These are phyloP conservation scores for Amylocarpus encephaloides DNA, from an alignment of 2,329 filamentous ascomycete genomes.

Conservation along the genomic window DNA sequence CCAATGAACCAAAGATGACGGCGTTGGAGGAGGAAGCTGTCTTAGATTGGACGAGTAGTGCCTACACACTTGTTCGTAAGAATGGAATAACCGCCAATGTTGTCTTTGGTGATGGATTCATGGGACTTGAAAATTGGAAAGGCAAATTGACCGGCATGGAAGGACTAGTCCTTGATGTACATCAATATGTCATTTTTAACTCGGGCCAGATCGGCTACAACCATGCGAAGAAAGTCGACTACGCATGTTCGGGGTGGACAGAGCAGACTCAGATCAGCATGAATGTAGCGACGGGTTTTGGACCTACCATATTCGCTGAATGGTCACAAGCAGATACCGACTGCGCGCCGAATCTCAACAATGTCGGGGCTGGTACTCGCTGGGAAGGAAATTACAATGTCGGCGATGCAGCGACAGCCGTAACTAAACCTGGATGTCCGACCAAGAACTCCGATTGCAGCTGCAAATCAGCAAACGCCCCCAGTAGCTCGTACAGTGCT, in stretches of 20 bases:
- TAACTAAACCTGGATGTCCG: constrained; percentile 70
- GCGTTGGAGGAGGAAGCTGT: constrained; percentile 59
- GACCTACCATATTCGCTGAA: constrained; percentile 90
- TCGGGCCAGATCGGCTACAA: constrained; percentile 73
- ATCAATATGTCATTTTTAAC: constrained; percentile 99
- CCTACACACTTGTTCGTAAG: constrained; percentile 63
- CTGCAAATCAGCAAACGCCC: constrained; percentile 71
- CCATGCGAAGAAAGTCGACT: constrained; percentile 77
- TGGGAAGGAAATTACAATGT: constrained; percentile 85
- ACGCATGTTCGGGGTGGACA: constrained; percentile 84
- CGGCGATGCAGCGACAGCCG: constrained; percentile 46
- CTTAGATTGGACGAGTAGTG: constrained; percentile 70
- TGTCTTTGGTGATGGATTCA: constrained; percentile 91
- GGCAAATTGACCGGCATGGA: constrained; percentile 67
- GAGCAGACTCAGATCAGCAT: constrained; percentile 68
- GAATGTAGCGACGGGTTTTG: constrained; percentile 72
- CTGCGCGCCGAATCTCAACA: constrained; percentile 80
- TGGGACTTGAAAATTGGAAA: constrained; percentile 87
- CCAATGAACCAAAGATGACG: constrained; percentile 90
- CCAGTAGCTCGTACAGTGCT: constrained; percentile 58
- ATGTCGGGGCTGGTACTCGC: constrained; percentile 78
- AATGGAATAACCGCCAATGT: constrained; percentile 71
- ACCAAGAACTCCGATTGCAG: constrained; percentile 59
- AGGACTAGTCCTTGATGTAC: constrained; percentile 83
- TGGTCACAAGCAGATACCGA: constrained; percentile 98